Evolutionary conservation across 148 eudicot genomes (phyloP), one percentile per base, ranked within the genome.

Genomic region (Oxyria digyna): DNA sequence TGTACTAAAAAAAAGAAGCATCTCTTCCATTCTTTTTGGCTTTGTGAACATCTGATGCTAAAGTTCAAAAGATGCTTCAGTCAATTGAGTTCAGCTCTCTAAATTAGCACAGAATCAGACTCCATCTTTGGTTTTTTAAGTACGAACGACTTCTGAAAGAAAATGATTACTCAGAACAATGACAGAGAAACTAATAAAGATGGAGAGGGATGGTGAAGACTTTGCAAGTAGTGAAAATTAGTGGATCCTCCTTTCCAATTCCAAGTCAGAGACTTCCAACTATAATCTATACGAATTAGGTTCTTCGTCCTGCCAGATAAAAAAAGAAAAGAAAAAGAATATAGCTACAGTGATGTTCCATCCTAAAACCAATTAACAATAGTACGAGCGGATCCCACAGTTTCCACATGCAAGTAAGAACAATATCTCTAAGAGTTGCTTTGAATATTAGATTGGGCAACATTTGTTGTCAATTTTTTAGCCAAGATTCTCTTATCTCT

Each of bases 401-500:
- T 23, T 57, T 23, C n/a, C 67, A 17, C 71, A 81, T 71, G 72
- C 72, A 75, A 38, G 72, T 75, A 76, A 81, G 78, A 73, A 77
- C 79, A 76, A 74, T 64, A 85, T 85, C 80, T 77, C 77, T 83
- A 75, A 29, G 41, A 72, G 78, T 73, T 54, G 78, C 79, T 77
- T 71, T 70, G 80, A 69, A 78, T 76, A 81, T 78, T 74, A 73
- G 80, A 78, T 82, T 84, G 80, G 75, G 78, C 74, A 77, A 66
- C 72, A 74, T 74, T 68, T 69, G 55, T 73, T 69, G 74, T 81
- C 74, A 62, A 77, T 76, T 78, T 35, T 38, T 76, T 83, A 76
- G 76, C 71, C 77, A 83, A 82, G 91, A 91, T 91, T 88, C 97
- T 74, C 75, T 84, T 68, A 84, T 76, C 85, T 74, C 73, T 77